A percentile compares a stretch with the other conserved stretches of the same genome.
phyloP scores from a whole-genome alignment of 1,139 yeast genomes.

The Wickerhamomyces sp. region DNA sequence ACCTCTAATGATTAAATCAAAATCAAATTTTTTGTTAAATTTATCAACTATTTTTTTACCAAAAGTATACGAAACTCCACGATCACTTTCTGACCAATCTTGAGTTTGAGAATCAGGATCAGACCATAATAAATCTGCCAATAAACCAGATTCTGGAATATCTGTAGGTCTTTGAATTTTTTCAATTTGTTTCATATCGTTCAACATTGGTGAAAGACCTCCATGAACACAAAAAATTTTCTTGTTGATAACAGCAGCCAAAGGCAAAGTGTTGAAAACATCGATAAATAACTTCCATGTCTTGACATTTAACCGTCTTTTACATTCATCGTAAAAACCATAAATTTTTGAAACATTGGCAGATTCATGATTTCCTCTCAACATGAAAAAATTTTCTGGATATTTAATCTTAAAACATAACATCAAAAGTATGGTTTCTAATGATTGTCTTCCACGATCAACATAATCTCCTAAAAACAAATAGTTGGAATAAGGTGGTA shows the following conservation, averaged over 20 bases:
- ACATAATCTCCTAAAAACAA: constrained; percentile 82
- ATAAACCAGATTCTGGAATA: constrained; percentile 75
- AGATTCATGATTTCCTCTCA: constrained; percentile 82
- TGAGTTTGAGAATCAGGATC: constrained; percentile 69
- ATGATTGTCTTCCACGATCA: constrained; percentile 78
- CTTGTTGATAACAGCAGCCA: constrained; percentile 82
- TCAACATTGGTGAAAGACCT: constrained; percentile 75
- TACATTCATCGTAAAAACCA: constrained; percentile 87
- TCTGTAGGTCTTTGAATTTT: constrained; percentile 78
- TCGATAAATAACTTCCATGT: constrained; percentile 76
- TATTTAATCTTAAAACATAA: constrained; percentile 74
- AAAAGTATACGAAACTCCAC: constrained; percentile 83
- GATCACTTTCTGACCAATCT: constrained; percentile 78
- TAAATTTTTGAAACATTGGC: constrained; percentile 81
- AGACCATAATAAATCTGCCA: constrained; percentile 83
- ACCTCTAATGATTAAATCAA: constrained; percentile 79
- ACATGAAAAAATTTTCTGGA: constrained; percentile 78
- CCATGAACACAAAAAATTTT: constrained; percentile 89
- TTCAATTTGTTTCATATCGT: constrained; percentile 61
- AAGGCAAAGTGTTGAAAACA: constrained; percentile 79
- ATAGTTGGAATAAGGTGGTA: constrained; percentile 76
- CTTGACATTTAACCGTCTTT: constrained; percentile 61
- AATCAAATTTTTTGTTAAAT: constrained; percentile 64
- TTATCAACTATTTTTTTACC: constrained; percentile 68
- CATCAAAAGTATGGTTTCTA: constrained; percentile 70